Conservation (phyloP, 441 rosid species). For the Omphalea diandra region DNA sequence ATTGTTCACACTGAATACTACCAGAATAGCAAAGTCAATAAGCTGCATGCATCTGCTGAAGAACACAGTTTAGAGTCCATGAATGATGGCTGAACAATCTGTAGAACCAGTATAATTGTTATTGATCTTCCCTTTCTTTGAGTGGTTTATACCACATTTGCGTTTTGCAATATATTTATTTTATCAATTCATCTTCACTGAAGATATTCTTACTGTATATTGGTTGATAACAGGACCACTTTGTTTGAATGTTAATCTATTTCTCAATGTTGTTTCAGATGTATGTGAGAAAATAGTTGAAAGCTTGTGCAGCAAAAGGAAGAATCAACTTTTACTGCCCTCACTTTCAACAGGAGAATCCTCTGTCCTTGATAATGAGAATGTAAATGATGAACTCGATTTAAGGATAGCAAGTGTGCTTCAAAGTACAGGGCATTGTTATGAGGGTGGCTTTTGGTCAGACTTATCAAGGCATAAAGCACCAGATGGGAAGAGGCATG, state of each 20-base stretch:
- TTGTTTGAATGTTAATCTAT: conserved; percentile 12
- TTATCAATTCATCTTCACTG: not conserved
- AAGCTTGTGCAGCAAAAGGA: conserved; percentile 78
- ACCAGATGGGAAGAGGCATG: conserved; percentile 69
- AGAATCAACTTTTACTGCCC: conserved; percentile 58
- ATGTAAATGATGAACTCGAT: conserved; percentile 65
- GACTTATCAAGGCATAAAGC: conserved; percentile 54
- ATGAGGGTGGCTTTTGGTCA: conserved; percentile 89
- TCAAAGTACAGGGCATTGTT: conserved; percentile 91
- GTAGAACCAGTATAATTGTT: not conserved
- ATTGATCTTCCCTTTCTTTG: not conserved
- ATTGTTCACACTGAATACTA: not conserved
- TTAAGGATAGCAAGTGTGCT: conserved; percentile 87
- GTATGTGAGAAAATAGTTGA: conserved; percentile 81
- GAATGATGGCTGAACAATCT: not conserved
- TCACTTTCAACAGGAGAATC: conserved; percentile 62
- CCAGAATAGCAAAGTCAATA: not conserved
- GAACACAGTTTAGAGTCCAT: not conserved
- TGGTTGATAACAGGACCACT: not conserved
- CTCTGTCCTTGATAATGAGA: conserved; percentile 52
- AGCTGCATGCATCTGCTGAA: not conserved
- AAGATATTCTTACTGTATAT: not conserved
- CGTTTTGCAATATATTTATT: not conserved
- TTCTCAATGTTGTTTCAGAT: conserved; percentile 48
- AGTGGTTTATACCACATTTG: not conserved